phyloP scores from a whole-genome alignment of 441 rosid genomes.

The Capsella rubella region DNA sequence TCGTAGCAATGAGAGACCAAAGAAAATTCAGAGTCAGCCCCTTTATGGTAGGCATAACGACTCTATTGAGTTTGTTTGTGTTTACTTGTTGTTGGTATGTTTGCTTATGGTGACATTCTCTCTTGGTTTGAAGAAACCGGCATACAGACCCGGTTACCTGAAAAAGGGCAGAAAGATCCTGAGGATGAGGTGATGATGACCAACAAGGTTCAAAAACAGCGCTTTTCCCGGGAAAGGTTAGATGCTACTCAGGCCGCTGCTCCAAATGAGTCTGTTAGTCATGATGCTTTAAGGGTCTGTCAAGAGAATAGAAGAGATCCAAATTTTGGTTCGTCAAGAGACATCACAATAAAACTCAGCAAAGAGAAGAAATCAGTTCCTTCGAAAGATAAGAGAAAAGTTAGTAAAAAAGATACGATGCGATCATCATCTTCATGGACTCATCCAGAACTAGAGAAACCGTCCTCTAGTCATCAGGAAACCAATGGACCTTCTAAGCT shows the following conservation, averaged over 20 bases:
- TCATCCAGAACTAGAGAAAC: background rate
- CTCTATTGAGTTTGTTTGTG: conserved; percentile 60
- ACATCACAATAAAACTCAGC: conserved; percentile 16
- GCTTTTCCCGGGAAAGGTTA: conserved; percentile 25
- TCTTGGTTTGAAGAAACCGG: conserved; percentile 62
- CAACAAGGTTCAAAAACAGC: conserved; percentile 49
- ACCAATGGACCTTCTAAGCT: conserved; percentile 15
- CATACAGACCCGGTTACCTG: conserved; percentile 56
- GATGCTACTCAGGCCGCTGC: conserved; percentile 42
- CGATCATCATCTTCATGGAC: background rate
- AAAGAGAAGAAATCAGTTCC: conserved; percentile 23
- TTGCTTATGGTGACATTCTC: conserved; percentile 51
- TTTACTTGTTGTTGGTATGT: conserved; percentile 58
- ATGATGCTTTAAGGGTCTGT: conserved; percentile 17
- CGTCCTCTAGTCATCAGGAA: conserved; percentile 32
- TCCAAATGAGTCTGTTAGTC: conserved; percentile 40
- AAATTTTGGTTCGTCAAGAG: conserved; percentile 6
- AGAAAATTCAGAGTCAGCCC: conserved; percentile 40
- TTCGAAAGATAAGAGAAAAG: background rate
- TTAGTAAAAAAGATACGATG: background rate
- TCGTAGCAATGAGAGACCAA: conserved; percentile 52
- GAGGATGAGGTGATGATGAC: conserved; percentile 43
- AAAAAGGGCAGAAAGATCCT: conserved; percentile 54
- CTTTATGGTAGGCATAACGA: conserved; percentile 48
- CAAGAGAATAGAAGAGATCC: conserved; percentile 19